Evolutionary conservation across 225 moss, liverwort and hornwort genomes (phyloP).

Genomic region (Climacium dendroides): DNA sequence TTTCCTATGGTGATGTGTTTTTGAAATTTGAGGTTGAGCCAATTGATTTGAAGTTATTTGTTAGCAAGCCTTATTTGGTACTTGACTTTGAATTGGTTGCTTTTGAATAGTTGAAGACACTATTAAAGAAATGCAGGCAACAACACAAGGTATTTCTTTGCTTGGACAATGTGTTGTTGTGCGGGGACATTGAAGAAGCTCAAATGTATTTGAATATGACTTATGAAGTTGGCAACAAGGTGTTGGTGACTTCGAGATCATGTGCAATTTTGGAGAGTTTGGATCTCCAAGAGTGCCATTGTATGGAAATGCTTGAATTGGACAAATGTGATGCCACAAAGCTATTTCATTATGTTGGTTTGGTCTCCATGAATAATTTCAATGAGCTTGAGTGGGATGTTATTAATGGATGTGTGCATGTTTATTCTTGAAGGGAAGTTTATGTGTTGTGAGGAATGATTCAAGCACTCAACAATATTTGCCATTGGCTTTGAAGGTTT

Average conservation of each 20-base stretch:
- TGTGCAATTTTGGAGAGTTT: background rate
- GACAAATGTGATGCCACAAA: background rate
- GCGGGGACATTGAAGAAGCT: background rate
- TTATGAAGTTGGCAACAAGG: background rate
- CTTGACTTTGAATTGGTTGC: background rate
- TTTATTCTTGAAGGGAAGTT: background rate
- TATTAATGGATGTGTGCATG: background rate
- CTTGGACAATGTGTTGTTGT: background rate
- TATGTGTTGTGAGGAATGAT: background rate
- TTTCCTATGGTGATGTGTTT: background rate
- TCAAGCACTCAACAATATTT: background rate
- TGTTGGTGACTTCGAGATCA: background rate
- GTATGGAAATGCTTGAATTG: background rate
- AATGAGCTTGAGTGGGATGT: background rate
- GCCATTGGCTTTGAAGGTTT: background rate
- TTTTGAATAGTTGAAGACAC: background rate
- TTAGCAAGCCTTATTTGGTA: background rate
- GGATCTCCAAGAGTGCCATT: background rate
- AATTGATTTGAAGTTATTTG: background rate
- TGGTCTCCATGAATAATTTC: background rate
- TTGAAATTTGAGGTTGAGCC: rapidly evolving
- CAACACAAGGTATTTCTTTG: background rate
- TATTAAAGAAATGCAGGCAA: background rate
- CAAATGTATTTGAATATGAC: background rate
- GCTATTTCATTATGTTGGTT: background rate